Evolutionary conservation across 1,139 yeast species (phyloP), one percentile per base, ranked within the genome.

Genomic region (Komagataea norvegica): DNA sequence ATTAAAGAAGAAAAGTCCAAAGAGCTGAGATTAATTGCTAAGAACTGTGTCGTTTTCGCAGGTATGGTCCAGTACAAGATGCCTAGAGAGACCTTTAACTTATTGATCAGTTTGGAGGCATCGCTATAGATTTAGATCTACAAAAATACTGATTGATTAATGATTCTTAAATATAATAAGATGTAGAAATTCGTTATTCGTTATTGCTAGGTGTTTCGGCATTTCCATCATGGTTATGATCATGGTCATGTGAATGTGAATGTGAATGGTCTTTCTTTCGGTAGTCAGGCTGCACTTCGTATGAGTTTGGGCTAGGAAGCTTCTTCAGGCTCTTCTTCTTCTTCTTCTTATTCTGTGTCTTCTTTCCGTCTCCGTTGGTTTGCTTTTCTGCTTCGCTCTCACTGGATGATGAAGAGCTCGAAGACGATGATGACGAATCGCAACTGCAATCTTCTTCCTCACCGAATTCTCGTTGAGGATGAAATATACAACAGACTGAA

Each of bases 31-130:
- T 69, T 66, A 34, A 72, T 84, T 45, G 89, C 95, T 5, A 82
- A 79, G 57, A 87, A 87, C 58, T 83, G 95, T 60, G 87, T 89
- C 87, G 77, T 89, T 3, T 93, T 83, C 59, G 95, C 97, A 10
- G 97, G 97, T 40, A 83, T 91, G 81, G 84, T 91, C 28, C 96
- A 88, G 61, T 89, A 86, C 62, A 79, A 85, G 57, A 87, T 91
- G 95, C 95, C 97, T 5, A 72, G 94, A 45, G 96, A 89, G 54
- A 80, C 88, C 0, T 88, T 86, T 58, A 76, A 87, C 50, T 71
- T 77, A 37, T 65, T 88, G 54, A 81, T 87, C 31, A 76, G 74
- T 47, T 66, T 88, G 44, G 96, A 87, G 57, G 72, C 82, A 16
- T 67, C 64, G 55, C 33, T 52, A 33, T 52, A 32, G 7, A 6